phyloP scores from a whole-genome alignment of 2,329 filamentous ascomycete species.

The Epicoccum sorghinum region DNA sequence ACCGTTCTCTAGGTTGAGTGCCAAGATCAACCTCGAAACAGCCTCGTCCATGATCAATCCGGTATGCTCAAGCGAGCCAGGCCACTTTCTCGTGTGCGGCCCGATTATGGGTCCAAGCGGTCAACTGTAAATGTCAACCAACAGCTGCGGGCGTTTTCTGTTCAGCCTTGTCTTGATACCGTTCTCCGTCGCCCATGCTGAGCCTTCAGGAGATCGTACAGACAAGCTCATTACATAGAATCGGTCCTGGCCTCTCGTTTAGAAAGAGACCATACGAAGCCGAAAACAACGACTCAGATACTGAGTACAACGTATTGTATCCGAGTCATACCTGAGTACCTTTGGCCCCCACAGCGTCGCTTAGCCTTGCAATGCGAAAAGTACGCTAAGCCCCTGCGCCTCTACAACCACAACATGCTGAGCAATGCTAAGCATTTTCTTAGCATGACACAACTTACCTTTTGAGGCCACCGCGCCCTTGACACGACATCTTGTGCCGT shows the following conservation, averaged over 20 bases:
- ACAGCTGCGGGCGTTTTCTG: background rate
- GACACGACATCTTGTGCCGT: constrained; percentile 28
- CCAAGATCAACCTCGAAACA: constrained; percentile 6
- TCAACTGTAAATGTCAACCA: constrained; percentile 1
- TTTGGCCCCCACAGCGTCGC: constrained; percentile 17
- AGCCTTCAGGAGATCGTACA: no score
- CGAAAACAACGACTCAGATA: no score
- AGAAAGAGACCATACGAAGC: no score
- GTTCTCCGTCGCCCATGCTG: no score
- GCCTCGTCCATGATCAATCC: constrained; percentile 7
- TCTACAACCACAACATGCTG: constrained; percentile 12
- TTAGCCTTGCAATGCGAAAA: constrained; percentile 15
- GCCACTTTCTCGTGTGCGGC: constrained; percentile 3
- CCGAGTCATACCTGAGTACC: background rate
- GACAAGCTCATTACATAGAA: no score
- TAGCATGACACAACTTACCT: constrained; percentile 26
- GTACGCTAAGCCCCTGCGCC: constrained; percentile 15
- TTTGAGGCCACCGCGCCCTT: constrained; percentile 19
- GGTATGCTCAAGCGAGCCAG: constrained; percentile 12
- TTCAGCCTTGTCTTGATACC: constrained; percentile 5
- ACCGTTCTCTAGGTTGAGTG: background rate
- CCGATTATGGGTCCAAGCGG: constrained; percentile 11
- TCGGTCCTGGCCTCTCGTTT: no score
- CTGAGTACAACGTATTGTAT: constrained; percentile 1
- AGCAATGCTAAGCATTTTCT: constrained; percentile 21